Conservation (phyloP, 164 flowering plant genomes). For the Umbellularia californica region DNA sequence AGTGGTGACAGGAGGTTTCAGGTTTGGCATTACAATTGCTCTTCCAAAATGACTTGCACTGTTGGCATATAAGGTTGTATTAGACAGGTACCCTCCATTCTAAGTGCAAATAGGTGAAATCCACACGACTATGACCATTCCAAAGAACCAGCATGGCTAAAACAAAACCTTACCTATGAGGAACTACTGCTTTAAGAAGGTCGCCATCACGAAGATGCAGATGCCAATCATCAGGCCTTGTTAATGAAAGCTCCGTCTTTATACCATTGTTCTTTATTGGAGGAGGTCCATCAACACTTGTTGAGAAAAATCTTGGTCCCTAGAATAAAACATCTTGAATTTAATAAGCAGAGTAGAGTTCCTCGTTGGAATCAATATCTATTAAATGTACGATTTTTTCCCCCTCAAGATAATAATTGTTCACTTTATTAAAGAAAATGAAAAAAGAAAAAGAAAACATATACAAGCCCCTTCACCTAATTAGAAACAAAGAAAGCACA, state of each 20-base stretch:
- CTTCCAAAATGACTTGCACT: conserved; percentile 81
- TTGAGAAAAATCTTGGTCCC: conserved; percentile 18
- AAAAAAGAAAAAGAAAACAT: background rate
- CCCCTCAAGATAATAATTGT: background rate
- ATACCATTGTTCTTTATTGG: conserved; percentile 19
- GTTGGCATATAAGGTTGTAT: conserved; percentile 12
- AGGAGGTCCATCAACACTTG: conserved; percentile 21
- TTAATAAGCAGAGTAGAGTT: too few species aligned
- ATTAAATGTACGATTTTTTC: background rate
- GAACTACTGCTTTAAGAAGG: conserved; percentile 67
- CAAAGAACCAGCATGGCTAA: background rate
- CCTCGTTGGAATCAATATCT: background rate
- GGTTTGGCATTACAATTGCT: conserved; percentile 91
- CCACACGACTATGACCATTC: background rate
- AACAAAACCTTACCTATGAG: conserved; percentile 54
- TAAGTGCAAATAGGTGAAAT: background rate
- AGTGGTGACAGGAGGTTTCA: conserved; percentile 85
- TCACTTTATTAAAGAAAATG: too few species aligned
- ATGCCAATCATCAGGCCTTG: conserved; percentile 96
- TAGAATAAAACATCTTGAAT: background rate
- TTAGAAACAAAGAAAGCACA: background rate
- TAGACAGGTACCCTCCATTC: background rate
- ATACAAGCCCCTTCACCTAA: background rate
- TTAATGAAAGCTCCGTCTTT: conserved; percentile 70
- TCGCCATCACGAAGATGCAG: conserved; percentile 96